Conservation (phyloP, 441 rosid genomes). For the Populus tomentosa region DNA sequence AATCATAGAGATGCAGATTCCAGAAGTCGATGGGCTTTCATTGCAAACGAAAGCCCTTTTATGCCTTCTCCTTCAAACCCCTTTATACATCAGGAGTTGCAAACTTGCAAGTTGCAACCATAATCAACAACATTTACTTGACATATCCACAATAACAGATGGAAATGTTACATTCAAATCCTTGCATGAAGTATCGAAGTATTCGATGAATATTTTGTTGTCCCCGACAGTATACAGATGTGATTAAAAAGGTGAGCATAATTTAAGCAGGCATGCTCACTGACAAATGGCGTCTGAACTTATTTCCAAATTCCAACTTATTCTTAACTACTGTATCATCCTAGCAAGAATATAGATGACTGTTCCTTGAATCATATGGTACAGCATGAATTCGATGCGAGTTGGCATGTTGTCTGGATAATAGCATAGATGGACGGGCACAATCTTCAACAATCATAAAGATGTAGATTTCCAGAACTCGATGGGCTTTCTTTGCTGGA, state of each 20-base stretch:
- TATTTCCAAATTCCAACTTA: background rate
- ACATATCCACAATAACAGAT: background rate
- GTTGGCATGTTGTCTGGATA: background rate
- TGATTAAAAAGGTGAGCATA: background rate
- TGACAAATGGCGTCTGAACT: background rate
- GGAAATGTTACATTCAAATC: background rate
- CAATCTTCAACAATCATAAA: conserved; percentile 16
- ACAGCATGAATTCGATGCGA: background rate
- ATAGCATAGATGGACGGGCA: background rate
- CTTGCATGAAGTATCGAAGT: background rate
- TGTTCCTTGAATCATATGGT: background rate
- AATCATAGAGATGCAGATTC: too few species aligned
- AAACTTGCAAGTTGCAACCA: background rate
- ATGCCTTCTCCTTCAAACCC: background rate
- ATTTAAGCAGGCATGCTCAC: background rate
- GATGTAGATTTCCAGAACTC: conserved; percentile 58
- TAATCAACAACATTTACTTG: background rate
- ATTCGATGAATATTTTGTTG: background rate
- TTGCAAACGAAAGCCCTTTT: background rate
- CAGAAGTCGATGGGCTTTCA: too few species aligned
- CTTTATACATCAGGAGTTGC: background rate
- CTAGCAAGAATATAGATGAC: background rate
- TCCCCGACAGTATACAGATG: background rate
- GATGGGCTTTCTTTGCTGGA: conserved; percentile 55
- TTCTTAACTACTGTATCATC: background rate